A percentile compares a stretch with the other conserved stretches of the same genome.
These are phyloP conservation scores for Flaveria floridana DNA, from an alignment of 140 eudicot genomes.

Conservation along the genomic window DNA sequence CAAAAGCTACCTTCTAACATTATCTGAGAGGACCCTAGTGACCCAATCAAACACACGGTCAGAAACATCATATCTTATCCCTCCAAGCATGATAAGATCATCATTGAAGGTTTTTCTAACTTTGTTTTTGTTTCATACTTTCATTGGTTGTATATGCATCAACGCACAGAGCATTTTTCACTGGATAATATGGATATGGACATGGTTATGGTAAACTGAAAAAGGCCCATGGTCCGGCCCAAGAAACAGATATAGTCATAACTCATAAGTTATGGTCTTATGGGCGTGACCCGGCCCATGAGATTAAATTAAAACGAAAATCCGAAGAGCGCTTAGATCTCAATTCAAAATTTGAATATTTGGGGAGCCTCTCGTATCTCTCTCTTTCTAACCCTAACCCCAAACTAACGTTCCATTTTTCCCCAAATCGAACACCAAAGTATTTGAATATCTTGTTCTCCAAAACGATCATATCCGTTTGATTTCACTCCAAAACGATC, in stretches of 20 bases:
- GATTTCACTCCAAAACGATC: slow-evolving; percentile 9
- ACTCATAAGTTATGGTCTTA: too few species aligned
- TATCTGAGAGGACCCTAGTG: slow-evolving; percentile 16
- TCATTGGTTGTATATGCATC: background rate
- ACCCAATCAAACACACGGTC: slow-evolving; percentile 18
- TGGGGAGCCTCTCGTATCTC: slow-evolving; percentile 23
- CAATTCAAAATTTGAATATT: slow-evolving; percentile 31
- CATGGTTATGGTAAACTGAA: background rate
- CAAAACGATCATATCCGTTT: background rate
- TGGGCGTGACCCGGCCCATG: slow-evolving; percentile 21
- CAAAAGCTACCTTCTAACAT: background rate
- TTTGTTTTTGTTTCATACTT: background rate
- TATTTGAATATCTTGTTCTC: background rate
- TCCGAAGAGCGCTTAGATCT: slow-evolving; percentile 42
- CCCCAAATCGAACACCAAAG: slow-evolving; percentile 27
- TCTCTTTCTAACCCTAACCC: slow-evolving; percentile 38
- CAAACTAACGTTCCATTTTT: slow-evolving; percentile 32
- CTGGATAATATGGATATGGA: slow-evolving; percentile 13
- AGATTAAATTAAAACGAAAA: background rate
- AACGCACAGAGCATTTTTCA: slow-evolving; percentile 20
- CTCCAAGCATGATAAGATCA: background rate
- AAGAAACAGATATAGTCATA: too few species aligned
- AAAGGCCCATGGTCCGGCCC: background rate
- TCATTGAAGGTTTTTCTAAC: background rate
- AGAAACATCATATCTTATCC: background rate